phyloP scores from a whole-genome alignment of 495 filamentous ascomycete genomes.

The Penicillium argentinense region DNA sequence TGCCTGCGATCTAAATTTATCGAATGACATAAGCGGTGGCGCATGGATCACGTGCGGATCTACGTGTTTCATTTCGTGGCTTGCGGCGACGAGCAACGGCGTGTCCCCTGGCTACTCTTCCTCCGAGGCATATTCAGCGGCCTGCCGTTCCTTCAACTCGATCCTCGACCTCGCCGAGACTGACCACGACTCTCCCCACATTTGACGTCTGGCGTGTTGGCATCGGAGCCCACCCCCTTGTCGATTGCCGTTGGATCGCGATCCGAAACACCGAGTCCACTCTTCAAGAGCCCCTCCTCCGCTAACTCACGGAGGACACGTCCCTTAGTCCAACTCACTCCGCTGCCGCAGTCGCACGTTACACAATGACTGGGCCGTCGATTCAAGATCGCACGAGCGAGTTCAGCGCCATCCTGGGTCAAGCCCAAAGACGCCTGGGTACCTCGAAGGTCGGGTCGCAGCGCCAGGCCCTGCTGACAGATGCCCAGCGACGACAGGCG shows the following conservation, averaged over 20 bases:
- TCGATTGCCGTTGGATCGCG: not conserved
- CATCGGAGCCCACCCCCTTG: not conserved
- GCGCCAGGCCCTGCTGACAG: constrained; percentile 75
- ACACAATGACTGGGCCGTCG: constrained; percentile 59
- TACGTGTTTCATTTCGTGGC: constrained; percentile 16
- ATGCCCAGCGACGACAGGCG: constrained; percentile 67
- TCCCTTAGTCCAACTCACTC: not conserved
- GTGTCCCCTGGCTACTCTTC: not conserved
- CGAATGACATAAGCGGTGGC: constrained; percentile 16
- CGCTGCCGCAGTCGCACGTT: not conserved
- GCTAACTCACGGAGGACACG: constrained; percentile 7
- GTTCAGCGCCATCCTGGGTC: constrained; percentile 84
- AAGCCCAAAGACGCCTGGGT: constrained; percentile 73
- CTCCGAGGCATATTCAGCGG: too few relatives aligned
- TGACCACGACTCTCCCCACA: too few relatives aligned
- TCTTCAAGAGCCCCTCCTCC: not conserved
- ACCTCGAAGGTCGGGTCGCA: constrained; percentile 71
- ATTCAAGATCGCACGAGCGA: constrained; percentile 97
- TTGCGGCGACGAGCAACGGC: not conserved
- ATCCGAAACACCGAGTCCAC: constrained; percentile 5
- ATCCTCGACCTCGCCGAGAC: too few relatives aligned
- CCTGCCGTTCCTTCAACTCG: too few relatives aligned
- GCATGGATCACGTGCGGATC: constrained; percentile 12
- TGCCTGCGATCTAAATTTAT: constrained; percentile 13
- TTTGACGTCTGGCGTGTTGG: too few relatives aligned